Conservation (phyloP, 495 filamentous ascomycete genomes). For the Penicillium malachiteum region DNA sequence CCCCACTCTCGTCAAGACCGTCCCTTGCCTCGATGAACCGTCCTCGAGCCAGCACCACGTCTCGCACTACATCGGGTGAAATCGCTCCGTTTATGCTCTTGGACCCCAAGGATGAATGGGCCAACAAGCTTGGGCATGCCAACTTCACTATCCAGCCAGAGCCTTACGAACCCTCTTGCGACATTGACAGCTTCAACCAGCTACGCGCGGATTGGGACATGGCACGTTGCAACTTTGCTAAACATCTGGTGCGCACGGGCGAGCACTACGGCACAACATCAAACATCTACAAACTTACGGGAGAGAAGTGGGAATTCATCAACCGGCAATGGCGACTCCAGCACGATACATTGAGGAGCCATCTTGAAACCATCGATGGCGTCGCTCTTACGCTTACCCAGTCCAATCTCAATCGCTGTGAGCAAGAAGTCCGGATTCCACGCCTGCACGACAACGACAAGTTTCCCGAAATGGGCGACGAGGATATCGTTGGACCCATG, state of each 20-base stretch:
- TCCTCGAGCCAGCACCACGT: slow-evolving; percentile 43
- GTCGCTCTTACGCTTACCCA: slow-evolving; percentile 41
- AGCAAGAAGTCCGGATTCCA: slow-evolving; percentile 59
- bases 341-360: slow-evolving; percentile 59
- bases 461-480: slow-evolving; percentile 82
- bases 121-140: slow-evolving; percentile 79
- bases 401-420: slow-evolving; percentile 41
- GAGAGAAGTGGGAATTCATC: slow-evolving; percentile 80
- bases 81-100: slow-evolving; percentile 56
- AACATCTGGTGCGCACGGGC: slow-evolving; percentile 77
- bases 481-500: slow-evolving; percentile 94
- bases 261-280: slow-evolving; percentile 86
- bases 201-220: slow-evolving; percentile 77
- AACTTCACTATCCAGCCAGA: slow-evolving; percentile 87
- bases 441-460: slow-evolving; percentile 69
- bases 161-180: slow-evolving; percentile 70
- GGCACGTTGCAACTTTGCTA: slow-evolving; percentile 77
- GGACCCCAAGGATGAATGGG: slow-evolving; percentile 75
- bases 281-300: slow-evolving; percentile 76
- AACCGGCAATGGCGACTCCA: slow-evolving; percentile 68
- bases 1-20: slow-evolving; percentile 75
- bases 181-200: slow-evolving; percentile 60
- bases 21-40: slow-evolving; percentile 74
- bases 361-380: slow-evolving; percentile 35
- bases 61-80: slow-evolving; percentile 57